These are phyloP conservation scores for Pseudopithomyces maydicus DNA, from an alignment of 2,329 filamentous ascomycete species.

Conservation along the genomic window DNA sequence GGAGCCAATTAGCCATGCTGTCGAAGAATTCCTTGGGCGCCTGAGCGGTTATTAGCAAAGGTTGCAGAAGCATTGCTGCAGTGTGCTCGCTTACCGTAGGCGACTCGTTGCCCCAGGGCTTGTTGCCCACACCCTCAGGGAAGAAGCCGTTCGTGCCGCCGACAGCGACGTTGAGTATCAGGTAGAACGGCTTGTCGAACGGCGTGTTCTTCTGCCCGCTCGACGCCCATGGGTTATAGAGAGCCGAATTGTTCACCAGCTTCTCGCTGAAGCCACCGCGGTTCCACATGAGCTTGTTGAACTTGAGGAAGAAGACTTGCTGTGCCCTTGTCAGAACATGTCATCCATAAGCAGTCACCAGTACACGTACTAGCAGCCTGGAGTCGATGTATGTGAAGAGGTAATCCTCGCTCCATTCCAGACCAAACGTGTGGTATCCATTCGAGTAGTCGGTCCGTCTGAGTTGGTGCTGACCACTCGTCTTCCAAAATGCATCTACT, in stretches of 20 bases:
- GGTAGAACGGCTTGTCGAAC: slow-evolving; percentile 74
- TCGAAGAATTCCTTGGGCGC: slow-evolving; percentile 29
- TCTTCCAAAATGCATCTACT: slow-evolving; percentile 26
- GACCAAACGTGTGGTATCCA: slow-evolving; percentile 73
- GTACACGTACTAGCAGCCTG: slow-evolving; percentile 56
- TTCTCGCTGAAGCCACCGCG: slow-evolving; percentile 68
- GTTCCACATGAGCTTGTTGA: slow-evolving; percentile 66
- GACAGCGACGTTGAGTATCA: slow-evolving; percentile 76
- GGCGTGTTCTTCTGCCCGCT: slow-evolving; percentile 68
- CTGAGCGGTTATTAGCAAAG: neutral
- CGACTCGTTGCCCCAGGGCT: slow-evolving; percentile 66
- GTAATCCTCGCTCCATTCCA: slow-evolving; percentile 77
- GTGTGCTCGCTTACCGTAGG: slow-evolving; percentile 10
- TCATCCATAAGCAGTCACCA: neutral
- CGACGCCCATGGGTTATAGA: slow-evolving; percentile 66
- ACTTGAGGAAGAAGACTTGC: slow-evolving; percentile 77
- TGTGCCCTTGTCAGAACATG: slow-evolving; percentile 37
- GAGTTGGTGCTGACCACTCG: slow-evolving; percentile 22
- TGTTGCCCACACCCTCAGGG: slow-evolving; percentile 60
- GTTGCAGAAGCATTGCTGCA: neutral
- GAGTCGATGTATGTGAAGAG: slow-evolving; percentile 83
- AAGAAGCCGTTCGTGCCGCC: slow-evolving; percentile 84
- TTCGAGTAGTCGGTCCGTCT: slow-evolving; percentile 74
- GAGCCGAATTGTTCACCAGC: slow-evolving; percentile 66
- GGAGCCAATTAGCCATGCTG: slow-evolving; percentile 58